Evolutionary conservation across 1,139 yeast species (phyloP).

Genomic region (Meyerozyma guilliermondii): DNA sequence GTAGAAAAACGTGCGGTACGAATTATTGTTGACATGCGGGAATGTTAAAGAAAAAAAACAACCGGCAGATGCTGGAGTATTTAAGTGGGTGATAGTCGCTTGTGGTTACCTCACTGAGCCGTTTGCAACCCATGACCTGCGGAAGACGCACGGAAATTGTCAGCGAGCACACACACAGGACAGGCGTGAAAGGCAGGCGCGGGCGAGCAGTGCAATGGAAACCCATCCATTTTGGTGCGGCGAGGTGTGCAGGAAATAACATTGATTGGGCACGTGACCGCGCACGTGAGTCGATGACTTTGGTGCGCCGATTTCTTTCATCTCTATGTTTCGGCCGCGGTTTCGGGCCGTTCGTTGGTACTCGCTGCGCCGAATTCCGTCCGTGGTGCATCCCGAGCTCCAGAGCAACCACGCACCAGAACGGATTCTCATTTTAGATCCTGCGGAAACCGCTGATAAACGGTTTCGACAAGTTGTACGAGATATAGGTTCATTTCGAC

Average conservation of each 20-base stretch:
- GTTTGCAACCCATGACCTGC: conserved; percentile 2
- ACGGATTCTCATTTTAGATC: conserved; percentile 7
- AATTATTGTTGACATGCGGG: not conserved
- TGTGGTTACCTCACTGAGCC: not conserved
- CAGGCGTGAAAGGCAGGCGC: not conserved
- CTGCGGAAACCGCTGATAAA: conserved; percentile 11
- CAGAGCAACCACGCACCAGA: conserved; percentile 4
- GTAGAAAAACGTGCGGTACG: conserved; percentile 1
- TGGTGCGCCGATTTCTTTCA: not conserved
- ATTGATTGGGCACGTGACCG: not conserved
- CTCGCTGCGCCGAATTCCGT: conserved; percentile 13
- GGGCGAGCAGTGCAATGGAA: too few relatives aligned
- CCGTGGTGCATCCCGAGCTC: conserved; percentile 10
- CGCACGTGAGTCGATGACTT: not conserved
- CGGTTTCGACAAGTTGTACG: conserved; percentile 10
- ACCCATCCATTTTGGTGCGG: too few relatives aligned
- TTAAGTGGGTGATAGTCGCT: not conserved
- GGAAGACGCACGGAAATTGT: not conserved
- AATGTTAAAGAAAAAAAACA: not conserved
- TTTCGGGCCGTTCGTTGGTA: conserved; percentile 2
- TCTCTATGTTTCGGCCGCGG: not conserved
- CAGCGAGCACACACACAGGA: not conserved
- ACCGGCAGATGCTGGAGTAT: not conserved
- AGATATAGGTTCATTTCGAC: conserved; percentile 5
- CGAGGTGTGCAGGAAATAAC: too few relatives aligned